Evolutionary conservation across 192 early-diverging fungal genomes (phyloP), one percentile per base, ranked within the genome.

Genomic region (Coemansia sp.): DNA sequence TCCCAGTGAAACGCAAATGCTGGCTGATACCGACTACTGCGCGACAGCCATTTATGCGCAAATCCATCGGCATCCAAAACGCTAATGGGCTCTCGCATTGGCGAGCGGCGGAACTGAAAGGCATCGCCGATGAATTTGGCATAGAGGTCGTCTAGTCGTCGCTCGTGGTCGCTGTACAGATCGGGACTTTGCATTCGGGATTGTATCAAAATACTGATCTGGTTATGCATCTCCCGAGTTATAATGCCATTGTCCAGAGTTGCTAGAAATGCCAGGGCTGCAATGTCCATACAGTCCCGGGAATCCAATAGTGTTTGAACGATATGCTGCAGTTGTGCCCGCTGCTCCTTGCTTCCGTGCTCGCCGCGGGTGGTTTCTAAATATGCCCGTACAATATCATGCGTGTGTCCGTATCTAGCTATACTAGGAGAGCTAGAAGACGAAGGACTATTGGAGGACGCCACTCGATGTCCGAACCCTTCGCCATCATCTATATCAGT

Each of bases 1-100:
- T 38, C 44, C 74, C 74, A 75, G 40, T 75, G 74, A 49, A 66
- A 75, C 36, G 74, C 68, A 6, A 61, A 62, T 8, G 64, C 53
- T 11, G 65, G 60, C 15, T 31, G 16, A 3, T 10, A 53, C 18
- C 44, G 57, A 8, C 24, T 46, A 15, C 34, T 49, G n/a, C 50
- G 44, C 22, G 46, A 53, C 12, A 75, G 57, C 66, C 68, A 75
- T 18, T 65, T 64, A 38, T 69, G 46, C n/a, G 68, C 74, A 66
- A 75, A 75, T 6, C 68, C 40, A 31, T 61, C 29, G 11, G 64
- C 58, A 27, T 75, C 74, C 15, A 75, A 55, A 13, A 70, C 69
- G 15, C 74, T 75, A 31, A 70, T 55, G 7, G 49, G 63, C 22
- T 65, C 47, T 27, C 34, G 60, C 34, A 24, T 29, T n/a, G 63